These are phyloP conservation scores for Hypericum perforatum DNA, from an alignment of 345 rosid species.

Conservation along the genomic window DNA sequence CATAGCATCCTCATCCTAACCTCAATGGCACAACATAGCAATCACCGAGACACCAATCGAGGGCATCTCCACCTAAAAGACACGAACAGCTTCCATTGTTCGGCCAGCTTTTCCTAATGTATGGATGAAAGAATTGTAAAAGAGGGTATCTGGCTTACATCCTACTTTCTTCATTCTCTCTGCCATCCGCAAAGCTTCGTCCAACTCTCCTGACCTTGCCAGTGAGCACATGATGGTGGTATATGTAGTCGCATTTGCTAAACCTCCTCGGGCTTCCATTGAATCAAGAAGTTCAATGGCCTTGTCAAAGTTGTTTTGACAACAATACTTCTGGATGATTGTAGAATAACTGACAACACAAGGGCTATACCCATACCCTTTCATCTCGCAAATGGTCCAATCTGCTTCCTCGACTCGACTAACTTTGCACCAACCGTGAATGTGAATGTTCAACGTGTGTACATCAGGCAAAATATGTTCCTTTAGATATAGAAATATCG, in stretches of 20 bases:
- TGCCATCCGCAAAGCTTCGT: slow-evolving; percentile 45
- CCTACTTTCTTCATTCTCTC: slow-evolving; percentile 40
- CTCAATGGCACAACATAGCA: slow-evolving; percentile 58
- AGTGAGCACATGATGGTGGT: slow-evolving; percentile 58
- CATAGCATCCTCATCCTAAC: slow-evolving; percentile 36
- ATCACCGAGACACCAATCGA: slow-evolving; percentile 42
- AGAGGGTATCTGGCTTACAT: slow-evolving; percentile 45
- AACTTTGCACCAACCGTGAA: slow-evolving; percentile 84
- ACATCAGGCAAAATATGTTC: slow-evolving; percentile 48
- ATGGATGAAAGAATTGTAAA: slow-evolving; percentile 70
- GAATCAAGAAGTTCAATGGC: slow-evolving; percentile 58
- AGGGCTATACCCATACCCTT: slow-evolving; percentile 51
- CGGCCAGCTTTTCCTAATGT: slow-evolving; percentile 49
- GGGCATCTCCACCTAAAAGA: slow-evolving; percentile 55
- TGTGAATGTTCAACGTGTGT: slow-evolving; percentile 66
- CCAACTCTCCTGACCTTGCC: slow-evolving; percentile 39
- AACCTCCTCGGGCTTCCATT: slow-evolving; percentile 50
- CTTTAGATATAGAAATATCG: slow-evolving; percentile 47
- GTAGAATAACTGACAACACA: slow-evolving; percentile 73
- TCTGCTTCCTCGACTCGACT: slow-evolving; percentile 67
- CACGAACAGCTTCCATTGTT: slow-evolving; percentile 40
- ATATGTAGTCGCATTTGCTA: slow-evolving; percentile 61
- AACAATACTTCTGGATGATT: slow-evolving; percentile 49
- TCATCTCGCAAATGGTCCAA: slow-evolving; percentile 92
- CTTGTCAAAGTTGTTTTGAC: slow-evolving; percentile 27